Base-by-base conservation (phyloP, 352 stramenopile species). In the Phytopythium aichiense region DNA sequence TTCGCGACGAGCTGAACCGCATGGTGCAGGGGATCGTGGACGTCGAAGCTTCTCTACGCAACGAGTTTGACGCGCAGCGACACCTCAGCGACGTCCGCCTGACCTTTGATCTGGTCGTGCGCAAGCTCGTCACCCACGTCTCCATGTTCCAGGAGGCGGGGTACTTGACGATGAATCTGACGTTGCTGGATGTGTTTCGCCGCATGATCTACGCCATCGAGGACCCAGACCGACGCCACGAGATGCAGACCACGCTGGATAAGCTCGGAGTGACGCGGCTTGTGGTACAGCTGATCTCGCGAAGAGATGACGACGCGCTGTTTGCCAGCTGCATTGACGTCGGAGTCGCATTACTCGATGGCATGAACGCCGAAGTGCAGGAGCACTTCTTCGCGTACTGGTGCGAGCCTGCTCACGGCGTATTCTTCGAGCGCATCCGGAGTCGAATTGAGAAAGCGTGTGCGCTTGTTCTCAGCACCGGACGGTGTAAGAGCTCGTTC, bases 331-430 rank as follows among this genome's bases (percentile, higher is more conserved):
- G 77, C 63, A 75, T 92, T 45, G 66, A 83, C 40, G 72, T 92
- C 25, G 82, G 82, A 12, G 79, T 92, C 15, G 78, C 82, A 12
- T 62, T 92, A 5, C 58, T 92, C 23, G 77, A 90, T 61, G 82
- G 80, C 5, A 90, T 92, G 80, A 92, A 92, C 52, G 78, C 82
- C 1, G 73, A 88, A 59, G 82, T 92, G 1, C 82, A 92, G 63
- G 82, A 92, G 43, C 84, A 63, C 28, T 92, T 92, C 50, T 79
- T 77, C 38, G 40, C 55, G 7, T 80, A 77, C 55, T 89, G 77
- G 74, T 54, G 70, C 22, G 68, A 84, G 18, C 16, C 59, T 7
- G 51, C 48, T 1, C 73, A 76, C 28, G 45, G 61, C n/a, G 57
- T 40, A 5, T 92, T 92, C 62, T 84, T 87, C 51, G 64, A 75